These are phyloP conservation scores for Bisporella sp. DNA, from an alignment of 2,329 filamentous ascomycete genomes.

Conservation along the genomic window DNA sequence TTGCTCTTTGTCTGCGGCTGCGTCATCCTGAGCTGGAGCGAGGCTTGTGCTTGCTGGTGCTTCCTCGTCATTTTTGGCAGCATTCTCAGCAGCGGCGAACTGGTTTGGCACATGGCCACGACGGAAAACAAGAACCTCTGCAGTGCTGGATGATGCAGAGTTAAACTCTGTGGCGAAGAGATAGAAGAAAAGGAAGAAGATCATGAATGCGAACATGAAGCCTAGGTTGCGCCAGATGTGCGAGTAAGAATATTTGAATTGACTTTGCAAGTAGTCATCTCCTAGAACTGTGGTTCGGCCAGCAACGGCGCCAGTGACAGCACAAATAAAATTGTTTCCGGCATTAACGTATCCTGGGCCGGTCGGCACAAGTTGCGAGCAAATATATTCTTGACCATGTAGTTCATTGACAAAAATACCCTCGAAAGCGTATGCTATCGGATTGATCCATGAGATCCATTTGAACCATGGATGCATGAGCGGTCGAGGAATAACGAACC, in stretches of 20 bases:
- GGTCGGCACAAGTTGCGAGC: conserved; percentile 25
- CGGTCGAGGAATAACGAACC: conserved; percentile 34
- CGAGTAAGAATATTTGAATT: conserved; percentile 50
- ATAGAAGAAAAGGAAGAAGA: conserved; percentile 57
- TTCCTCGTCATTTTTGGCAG: conserved; percentile 22
- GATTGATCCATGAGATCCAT: conserved; percentile 64
- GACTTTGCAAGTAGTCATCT: conserved; percentile 46
- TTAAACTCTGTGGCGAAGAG: conserved; percentile 57
- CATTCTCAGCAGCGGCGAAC: conserved; percentile 31
- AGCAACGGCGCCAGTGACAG: conserved; percentile 46
- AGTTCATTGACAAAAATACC: conserved; percentile 81
- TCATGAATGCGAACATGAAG: conserved; percentile 58
- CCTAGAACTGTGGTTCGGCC: conserved; percentile 49
- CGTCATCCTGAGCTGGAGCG: conserved; percentile 8
- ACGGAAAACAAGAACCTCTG: conserved; percentile 70
- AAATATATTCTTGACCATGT: conserved; percentile 66
- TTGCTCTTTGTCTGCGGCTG: conserved; percentile 9
- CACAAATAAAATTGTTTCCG: conserved; percentile 40
- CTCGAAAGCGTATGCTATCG: conserved; percentile 72
- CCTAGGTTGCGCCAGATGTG: conserved; percentile 50
- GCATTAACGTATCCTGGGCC: conserved; percentile 37
- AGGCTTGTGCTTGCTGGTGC: conserved; percentile 6
- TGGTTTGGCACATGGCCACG: conserved; percentile 41
- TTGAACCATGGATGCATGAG: conserved; percentile 74
- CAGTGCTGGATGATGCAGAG: conserved; percentile 62